Percentiles rank a stretch among this genome's conserved stretches.
These are phyloP conservation scores for Mycena epipterygia DNA, from an alignment of 768 basidiomycete species.

Conservation along the genomic window DNA sequence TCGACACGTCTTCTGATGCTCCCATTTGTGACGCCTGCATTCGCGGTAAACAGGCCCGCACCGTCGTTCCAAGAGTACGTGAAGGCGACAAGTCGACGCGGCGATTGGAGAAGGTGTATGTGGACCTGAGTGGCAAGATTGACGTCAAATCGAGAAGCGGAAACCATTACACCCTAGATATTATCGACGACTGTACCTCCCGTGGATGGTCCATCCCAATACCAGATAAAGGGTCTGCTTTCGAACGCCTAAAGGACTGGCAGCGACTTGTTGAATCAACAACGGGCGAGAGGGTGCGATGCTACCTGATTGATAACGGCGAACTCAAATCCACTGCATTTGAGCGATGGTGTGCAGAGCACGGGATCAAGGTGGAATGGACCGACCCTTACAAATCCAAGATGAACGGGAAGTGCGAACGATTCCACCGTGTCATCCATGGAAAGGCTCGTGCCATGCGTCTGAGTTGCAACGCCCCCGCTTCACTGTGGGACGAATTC, in stretches of 20 bases:
- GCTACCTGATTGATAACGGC: too few species aligned
- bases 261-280: too few species aligned
- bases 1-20: neutral
- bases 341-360: too few species aligned
- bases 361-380: too few species aligned
- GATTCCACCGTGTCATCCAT: constrained; percentile 50
- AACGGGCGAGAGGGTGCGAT: too few species aligned
- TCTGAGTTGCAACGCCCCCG: constrained; percentile 39
- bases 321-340: too few species aligned
- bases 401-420: constrained; percentile 52
- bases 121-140: constrained; percentile 44
- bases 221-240: too few species aligned
- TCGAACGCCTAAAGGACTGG: too few species aligned
- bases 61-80: constrained; percentile 46
- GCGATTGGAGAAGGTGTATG: constrained; percentile 45
- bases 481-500: constrained; percentile 50
- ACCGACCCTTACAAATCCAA: too few species aligned
- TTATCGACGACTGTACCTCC: too few species aligned
- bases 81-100: constrained; percentile 42
- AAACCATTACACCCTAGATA: constrained; percentile 47
- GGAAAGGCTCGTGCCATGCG: constrained; percentile 46
- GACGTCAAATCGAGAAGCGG: constrained; percentile 41
- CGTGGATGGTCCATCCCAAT: too few species aligned
- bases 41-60: constrained; percentile 53
- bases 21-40: constrained; percentile 43